A percentile compares a stretch with the other conserved stretches of the same genome.
These are phyloP conservation scores for Yamadazyma sp. DNA, from an alignment of 1,139 yeast species.

Conservation along the genomic window DNA sequence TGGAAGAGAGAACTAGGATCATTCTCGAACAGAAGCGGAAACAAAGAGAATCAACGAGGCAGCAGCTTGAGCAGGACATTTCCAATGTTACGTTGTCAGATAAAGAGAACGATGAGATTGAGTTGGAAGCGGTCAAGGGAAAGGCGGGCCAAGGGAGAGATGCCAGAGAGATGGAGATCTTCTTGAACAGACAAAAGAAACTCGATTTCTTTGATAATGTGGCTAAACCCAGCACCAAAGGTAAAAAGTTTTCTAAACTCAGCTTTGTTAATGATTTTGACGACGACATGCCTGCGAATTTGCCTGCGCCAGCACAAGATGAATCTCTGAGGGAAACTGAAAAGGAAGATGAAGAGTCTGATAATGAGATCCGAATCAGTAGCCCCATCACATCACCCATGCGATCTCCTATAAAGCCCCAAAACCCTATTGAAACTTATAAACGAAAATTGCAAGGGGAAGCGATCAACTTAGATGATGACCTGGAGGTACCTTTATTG, in stretches of 20 bases:
- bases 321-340: conserved; percentile 1
- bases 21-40: conserved; percentile 12
- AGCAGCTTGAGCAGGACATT: conserved; percentile 33
- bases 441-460: conserved; percentile 34
- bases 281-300: conserved; percentile 12
- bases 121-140: conserved; percentile 14
- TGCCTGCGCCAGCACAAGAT: conserved; percentile 6
- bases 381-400: conserved; percentile 42
- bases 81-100: conserved; percentile 38
- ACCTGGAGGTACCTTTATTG: conserved; percentile 30
- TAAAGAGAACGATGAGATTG: conserved; percentile 38
- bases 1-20: conserved; percentile 12
- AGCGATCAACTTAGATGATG: conserved; percentile 23
- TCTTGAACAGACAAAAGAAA: conserved; percentile 38
- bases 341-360: conserved; percentile 3
- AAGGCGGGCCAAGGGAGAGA: conserved; percentile 18
- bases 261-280: conserved; percentile 34
- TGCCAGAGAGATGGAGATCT: conserved; percentile 34
- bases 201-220: conserved; percentile 29
- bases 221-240: not conserved
- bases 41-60: conserved; percentile 17
- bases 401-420: conserved; percentile 12
- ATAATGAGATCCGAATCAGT: conserved; percentile 13
- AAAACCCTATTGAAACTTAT: conserved; percentile 38
- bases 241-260: conserved; percentile 28